Percentiles rank a stretch among this genome's conserved stretches.
Conservation (phyloP, 805 yeast genomes). For the Kazachstania kunashirensis region DNA sequence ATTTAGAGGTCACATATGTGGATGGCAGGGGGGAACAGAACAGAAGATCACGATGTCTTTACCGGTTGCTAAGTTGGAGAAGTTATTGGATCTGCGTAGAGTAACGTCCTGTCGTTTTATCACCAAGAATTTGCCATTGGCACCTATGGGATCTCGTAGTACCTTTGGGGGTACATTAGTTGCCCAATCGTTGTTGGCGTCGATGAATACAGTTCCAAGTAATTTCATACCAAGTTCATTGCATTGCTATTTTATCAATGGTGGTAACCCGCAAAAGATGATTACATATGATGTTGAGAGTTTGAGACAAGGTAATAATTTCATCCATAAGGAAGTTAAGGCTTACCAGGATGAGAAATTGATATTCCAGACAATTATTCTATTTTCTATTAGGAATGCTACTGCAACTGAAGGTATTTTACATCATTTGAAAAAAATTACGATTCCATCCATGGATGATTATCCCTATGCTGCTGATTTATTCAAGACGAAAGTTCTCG, state of each 20-base stretch:
- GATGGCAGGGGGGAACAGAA: no score
- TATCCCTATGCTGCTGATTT: slow-evolving; percentile 14
- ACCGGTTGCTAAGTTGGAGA: slow-evolving; percentile 10
- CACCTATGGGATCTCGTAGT: slow-evolving; percentile 50
- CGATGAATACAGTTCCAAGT: slow-evolving; percentile 41
- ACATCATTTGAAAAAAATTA: slow-evolving; percentile 15
- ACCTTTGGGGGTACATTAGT: slow-evolving; percentile 64
- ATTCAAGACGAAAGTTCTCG: slow-evolving; percentile 13
- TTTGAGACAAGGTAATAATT: slow-evolving; percentile 44
- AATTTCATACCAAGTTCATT: slow-evolving; percentile 47
- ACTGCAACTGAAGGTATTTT: slow-evolving; percentile 6
- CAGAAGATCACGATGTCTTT: background rate
- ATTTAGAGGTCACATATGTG: no score
- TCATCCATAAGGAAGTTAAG: slow-evolving; percentile 42
- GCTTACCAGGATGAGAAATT: slow-evolving; percentile 45
- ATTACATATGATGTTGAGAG: slow-evolving; percentile 45
- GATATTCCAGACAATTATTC: slow-evolving; percentile 43
- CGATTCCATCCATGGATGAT: slow-evolving; percentile 16
- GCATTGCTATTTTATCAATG: slow-evolving; percentile 51
- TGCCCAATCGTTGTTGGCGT: slow-evolving; percentile 56
- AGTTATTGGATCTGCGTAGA: slow-evolving; percentile 15
- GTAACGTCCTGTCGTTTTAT: slow-evolving; percentile 16
- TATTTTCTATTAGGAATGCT: slow-evolving; percentile 29
- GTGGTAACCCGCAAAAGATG: slow-evolving; percentile 40
- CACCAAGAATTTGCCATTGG: slow-evolving; percentile 18